Base-by-base conservation (phyloP, 1,284 basidiomycete species). In the Stereum hirsutum region DNA sequence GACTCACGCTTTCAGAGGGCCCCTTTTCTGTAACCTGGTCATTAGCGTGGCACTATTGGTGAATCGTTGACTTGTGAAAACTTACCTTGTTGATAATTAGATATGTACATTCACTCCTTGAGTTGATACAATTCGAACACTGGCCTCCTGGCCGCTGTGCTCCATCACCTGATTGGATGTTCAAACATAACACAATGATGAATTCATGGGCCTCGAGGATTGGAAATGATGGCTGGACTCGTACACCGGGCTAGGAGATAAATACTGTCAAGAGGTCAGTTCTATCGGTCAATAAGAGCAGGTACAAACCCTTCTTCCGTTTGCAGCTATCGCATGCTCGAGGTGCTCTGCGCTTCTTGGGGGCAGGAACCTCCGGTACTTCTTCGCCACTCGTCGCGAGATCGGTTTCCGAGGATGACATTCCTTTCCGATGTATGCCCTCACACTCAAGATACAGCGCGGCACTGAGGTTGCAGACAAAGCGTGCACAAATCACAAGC, bases 91-190 rank as follows among this genome's bases (percentile, higher is more conserved):
- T 77, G 2, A 75, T 74, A 55, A 85, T 81, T 40, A 86, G 65
- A 57, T 89, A 91, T 0, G 83, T 87, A 62, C 88, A 91, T 2
- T 85, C 79, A 19, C 78, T 69, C 46, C 69, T 78, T 53, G 81
- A 84, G 11, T 85, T 74, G 14, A 75, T 65, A 57, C 89, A 92
- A 57, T 88, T 89, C 0, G 87, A 84, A 57, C 89, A 93, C 46
- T 69, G 65, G 48, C 78, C 80, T 20, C 71, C 72, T 8, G 73
- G 74, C 75, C 78, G 82, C 52, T 78, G 70, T 6, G 67, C 67
- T 24, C 78, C 78, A 61, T 81, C 75, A 50, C 78, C 74, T 77
- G 35, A 43, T 20, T 14, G 33, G 20, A 37, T 25, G 12, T 49
- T 15, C 10, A 39, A 17, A 2, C 25, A 38, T 40, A 28, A 38